phyloP scores from a whole-genome alignment of 1,139 yeast genomes.

The Geotrichum klebahnii region DNA sequence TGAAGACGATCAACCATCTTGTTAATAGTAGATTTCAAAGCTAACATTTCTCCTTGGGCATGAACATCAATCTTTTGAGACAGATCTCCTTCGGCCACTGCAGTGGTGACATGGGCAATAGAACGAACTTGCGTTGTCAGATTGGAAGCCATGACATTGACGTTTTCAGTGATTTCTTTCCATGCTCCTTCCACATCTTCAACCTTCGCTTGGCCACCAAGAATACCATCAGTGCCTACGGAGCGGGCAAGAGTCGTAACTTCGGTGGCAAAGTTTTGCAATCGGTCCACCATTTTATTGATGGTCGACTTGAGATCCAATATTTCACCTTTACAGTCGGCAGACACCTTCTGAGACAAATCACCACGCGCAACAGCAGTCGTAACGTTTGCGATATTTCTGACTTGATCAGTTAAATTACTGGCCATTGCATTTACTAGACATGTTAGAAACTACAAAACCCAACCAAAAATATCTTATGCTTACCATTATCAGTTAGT shows the following conservation, averaged over 20 bases:
- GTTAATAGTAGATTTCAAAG: constrained; percentile 73
- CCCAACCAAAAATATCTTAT: no score
- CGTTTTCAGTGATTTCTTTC: constrained; percentile 88
- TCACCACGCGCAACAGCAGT: constrained; percentile 91
- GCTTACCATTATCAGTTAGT: constrained; percentile 65
- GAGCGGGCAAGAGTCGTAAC: constrained; percentile 83
- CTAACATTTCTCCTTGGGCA: constrained; percentile 79
- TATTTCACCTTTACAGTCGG: constrained; percentile 85
- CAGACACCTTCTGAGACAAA: constrained; percentile 77
- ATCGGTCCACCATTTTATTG: constrained; percentile 80
- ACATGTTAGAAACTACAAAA: constrained; percentile 10
- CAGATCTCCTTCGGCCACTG: constrained; percentile 87
- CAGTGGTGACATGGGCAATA: constrained; percentile 86
- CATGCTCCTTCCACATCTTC: constrained; percentile 92
- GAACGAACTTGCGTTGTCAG: constrained; percentile 85
- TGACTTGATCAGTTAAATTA: constrained; percentile 78
- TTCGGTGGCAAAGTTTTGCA: constrained; percentile 83
- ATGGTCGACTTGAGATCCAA: constrained; percentile 75
- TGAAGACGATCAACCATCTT: constrained; percentile 91
- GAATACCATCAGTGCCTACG: constrained; percentile 83
- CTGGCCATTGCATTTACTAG: constrained; percentile 78
- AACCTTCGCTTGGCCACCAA: constrained; percentile 89
- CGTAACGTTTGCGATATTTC: constrained; percentile 86
- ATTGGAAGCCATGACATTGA: constrained; percentile 84
- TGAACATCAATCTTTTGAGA: constrained; percentile 84